Evolutionary conservation across 306 rosid species (phyloP), one percentile per base, ranked within the genome.

Genomic region (Citrullus mucosospermus): DNA sequence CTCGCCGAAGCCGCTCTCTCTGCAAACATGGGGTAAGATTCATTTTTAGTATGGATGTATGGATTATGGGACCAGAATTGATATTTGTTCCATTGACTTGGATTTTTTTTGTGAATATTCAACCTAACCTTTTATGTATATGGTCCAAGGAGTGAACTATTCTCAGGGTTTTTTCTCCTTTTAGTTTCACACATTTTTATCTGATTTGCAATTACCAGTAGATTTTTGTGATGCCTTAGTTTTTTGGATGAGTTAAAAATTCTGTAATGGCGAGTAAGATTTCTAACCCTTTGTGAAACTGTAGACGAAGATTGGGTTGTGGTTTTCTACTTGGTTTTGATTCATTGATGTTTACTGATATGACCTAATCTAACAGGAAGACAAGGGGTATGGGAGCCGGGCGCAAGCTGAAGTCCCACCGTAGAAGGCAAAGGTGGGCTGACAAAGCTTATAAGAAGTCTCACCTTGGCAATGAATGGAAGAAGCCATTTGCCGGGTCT

Each of bases 371-470:
- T 8, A 2, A 39, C 87, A 92, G 95, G 82, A 92, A 92, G 83
- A 92, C 97, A 78, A 85, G 85, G 6, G 97, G 97, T 76, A 83
- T 88, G 90, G 97, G 93, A 88, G 93, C 97, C 58, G 95, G 90
- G 30, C 97, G 95, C 43, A 72, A 72, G 77, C 59, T 72, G 59
- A 72, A 72, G 7, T 72, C 77, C 77, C 77, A 72, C 77, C 77
- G 77, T 16, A 72, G 77, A 72, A 72, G 77, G 77, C 77, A 72
- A 72, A 72, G 77, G 58, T 72, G 77, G 77, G 77, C 77, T 48
- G 77, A 72, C 41, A 72, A 72, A 8, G n/a, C 77, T 14, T 72
- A 72, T 4, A 72, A 72, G 59, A 72, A 72, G 14, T 72, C 77
- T 72, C 77, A 72, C 59, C 77, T 72, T 72, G 97, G 97, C 13